Evolutionary conservation across 768 basidiomycete species (phyloP).

Genomic region (Collybiopsis luxurians): DNA sequence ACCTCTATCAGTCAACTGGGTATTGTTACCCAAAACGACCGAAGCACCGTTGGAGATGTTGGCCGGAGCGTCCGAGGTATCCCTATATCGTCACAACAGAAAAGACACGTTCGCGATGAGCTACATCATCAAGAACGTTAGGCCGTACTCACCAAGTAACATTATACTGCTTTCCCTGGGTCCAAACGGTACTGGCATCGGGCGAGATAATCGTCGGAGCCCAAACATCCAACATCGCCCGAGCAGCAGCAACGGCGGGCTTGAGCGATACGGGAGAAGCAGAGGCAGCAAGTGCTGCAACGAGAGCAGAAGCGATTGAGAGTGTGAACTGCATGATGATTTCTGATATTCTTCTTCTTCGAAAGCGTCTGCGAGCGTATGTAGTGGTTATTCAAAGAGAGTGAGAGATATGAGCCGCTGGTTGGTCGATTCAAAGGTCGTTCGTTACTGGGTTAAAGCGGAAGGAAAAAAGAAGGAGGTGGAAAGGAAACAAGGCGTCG

Average conservation of each 20-base stretch:
- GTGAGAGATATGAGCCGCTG: no score
- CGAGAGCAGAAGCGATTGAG: neutral
- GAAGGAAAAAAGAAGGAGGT: no score
- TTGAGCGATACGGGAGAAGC: neutral
- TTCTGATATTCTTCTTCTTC: no score
- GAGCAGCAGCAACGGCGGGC: no score
- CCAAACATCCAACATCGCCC: conserved; percentile 9
- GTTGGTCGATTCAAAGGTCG: no score
- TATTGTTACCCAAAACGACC: neutral
- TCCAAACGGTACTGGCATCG: conserved; percentile 3
- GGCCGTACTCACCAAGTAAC: conserved; percentile 20
- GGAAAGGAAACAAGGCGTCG: no score
- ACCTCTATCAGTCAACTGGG: conserved; percentile 9
- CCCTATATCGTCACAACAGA: no score
- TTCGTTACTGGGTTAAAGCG: no score
- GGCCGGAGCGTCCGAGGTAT: conserved; percentile 16
- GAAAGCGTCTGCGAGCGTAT: no score
- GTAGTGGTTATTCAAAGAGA: no score
- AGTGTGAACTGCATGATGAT: conserved; percentile 6
- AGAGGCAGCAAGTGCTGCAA: neutral
- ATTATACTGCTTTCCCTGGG: conserved; percentile 2
- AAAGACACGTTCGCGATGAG: no score
- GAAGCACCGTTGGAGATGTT: conserved; percentile 21
- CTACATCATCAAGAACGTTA: no score
- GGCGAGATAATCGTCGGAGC: conserved; percentile 7